Base-by-base conservation (phyloP, 192 early-diverging fungal genomes). In the Podila minutissima region DNA sequence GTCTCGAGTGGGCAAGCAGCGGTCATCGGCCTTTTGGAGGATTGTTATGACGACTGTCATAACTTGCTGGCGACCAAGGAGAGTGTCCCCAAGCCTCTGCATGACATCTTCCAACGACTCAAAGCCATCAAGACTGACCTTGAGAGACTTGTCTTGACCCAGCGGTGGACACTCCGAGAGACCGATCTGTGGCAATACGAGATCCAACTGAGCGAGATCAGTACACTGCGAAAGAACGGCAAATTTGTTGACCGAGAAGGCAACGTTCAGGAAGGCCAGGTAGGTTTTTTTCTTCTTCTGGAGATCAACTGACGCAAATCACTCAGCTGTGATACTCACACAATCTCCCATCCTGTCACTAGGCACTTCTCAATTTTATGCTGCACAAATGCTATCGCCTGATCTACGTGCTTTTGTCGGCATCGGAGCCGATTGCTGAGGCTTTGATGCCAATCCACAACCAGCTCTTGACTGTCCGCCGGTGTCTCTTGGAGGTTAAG, bases 331-430 rank as follows among this genome's bases (percentile, higher is more conserved):
- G 15, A 28, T 41, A 15, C 38, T 26, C 22, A 46, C 67, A 37
- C 35, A 8, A 37, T 12, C 26, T 13, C 12, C 12, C 28, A 4
- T 31, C 31, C 15, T 60, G 15, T 13, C 15, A n/a, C 59, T 59
- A 72, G 77, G 91, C 93, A 2, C 84, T 93, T n/a, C 82, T 91
- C 24, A 89, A 92, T 71, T 94, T 91, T 69, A 79, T 95, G 83
- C 84, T 94, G 55, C 93, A 92, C 84, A 92, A 90, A 41, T 95
- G 95, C 86, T 97, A 97, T 83, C 90, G 92, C 55, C 74, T 95
- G 6, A 90, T 97, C 33, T 91, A 95, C 74, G 95, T 94, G 74
- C 88, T 97, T 61, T 86, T 95, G 53, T 90, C 89, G 64, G 91
- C 89, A 4, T 92, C 90, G 70, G 94, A 94, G 69, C 92, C 95